Conservation (phyloP, 345 rosid genomes). For the Trapa bicornis region DNA sequence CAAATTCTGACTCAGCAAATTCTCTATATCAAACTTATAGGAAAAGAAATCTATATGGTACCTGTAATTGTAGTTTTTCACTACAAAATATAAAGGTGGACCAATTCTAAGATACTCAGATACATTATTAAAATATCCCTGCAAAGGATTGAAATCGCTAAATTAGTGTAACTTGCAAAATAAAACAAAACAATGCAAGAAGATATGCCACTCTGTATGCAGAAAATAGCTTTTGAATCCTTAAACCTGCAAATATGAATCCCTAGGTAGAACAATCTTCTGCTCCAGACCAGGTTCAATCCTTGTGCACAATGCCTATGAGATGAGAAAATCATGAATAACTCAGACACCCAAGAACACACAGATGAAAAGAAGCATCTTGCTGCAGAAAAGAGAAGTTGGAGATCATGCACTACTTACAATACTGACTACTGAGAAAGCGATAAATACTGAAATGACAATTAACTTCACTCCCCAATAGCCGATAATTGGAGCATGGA, state of each 20-base stretch:
- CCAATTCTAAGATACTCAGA: constrained; percentile 84
- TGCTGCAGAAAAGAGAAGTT: constrained; percentile 1
- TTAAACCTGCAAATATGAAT: constrained; percentile 92
- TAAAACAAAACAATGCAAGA: background rate
- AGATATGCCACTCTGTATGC: background rate
- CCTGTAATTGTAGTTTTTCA: constrained; percentile 91
- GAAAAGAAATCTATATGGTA: constrained; percentile 11
- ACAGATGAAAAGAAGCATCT: background rate
- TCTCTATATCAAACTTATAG: background rate
- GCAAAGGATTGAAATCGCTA: constrained; percentile 13
- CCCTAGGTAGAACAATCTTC: constrained; percentile 87
- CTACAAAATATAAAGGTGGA: constrained; percentile 86
- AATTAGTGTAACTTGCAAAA: constrained; percentile 11
- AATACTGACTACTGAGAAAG: constrained; percentile 63
- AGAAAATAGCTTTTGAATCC: constrained; percentile 7
- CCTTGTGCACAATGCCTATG: constrained; percentile 76
- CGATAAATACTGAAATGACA: constrained; percentile 66
- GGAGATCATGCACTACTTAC: constrained; percentile 36
- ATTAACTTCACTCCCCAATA: constrained; percentile 69
- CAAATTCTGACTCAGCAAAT: background rate
- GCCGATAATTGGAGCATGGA: constrained; percentile 75
- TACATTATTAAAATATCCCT: constrained; percentile 82
- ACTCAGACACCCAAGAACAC: constrained; percentile 3
- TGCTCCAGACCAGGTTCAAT: constrained; percentile 93
- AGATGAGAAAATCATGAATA: background rate